These are phyloP conservation scores for Trichophyton benhamiae DNA, from an alignment of 2,329 filamentous ascomycete genomes.

Conservation along the genomic window DNA sequence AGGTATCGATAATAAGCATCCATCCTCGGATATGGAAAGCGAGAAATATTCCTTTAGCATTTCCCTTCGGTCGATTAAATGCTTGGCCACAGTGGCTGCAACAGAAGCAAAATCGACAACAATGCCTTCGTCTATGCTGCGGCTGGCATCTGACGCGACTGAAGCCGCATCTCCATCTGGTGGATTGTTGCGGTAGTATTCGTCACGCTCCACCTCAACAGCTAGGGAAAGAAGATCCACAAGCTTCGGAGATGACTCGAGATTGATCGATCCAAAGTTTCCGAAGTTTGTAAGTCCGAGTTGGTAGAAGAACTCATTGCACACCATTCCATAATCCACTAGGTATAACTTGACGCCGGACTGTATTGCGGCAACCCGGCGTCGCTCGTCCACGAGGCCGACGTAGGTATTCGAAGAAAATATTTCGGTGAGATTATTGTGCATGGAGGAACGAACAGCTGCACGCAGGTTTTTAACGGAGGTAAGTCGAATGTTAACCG, in stretches of 20 bases:
- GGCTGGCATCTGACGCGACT: not conserved
- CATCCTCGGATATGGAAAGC: constrained; percentile 64
- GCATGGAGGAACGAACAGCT: constrained; percentile 66
- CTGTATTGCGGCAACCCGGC: constrained; percentile 84
- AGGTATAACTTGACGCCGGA: constrained; percentile 84
- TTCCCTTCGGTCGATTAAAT: constrained; percentile 59
- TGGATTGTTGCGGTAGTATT: constrained; percentile 12
- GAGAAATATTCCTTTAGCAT: constrained; percentile 93
- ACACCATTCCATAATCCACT: constrained; percentile 79
- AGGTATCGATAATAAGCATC: constrained; percentile 66
- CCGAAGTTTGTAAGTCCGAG: constrained; percentile 88
- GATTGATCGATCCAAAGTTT: constrained; percentile 77
- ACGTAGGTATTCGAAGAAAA: constrained; percentile 86
- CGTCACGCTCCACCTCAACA: constrained; percentile 56
- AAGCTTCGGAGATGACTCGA: constrained; percentile 63
- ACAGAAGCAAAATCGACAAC: constrained; percentile 55
- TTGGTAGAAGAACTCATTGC: constrained; percentile 90
- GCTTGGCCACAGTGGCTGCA: constrained; percentile 37
- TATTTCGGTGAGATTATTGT: constrained; percentile 74
- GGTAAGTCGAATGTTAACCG: constrained; percentile 59
- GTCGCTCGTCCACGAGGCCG: constrained; percentile 75
- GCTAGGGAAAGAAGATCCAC: constrained; percentile 59
- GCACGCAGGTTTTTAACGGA: constrained; percentile 76
- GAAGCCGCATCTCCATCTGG: not conserved
- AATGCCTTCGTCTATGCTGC: constrained; percentile 48